Percentiles rank a stretch among this genome's conserved stretches.
Evolutionary conservation across 1,284 basidiomycete species (phyloP).

Genomic region (Sparassis latifolia): DNA sequence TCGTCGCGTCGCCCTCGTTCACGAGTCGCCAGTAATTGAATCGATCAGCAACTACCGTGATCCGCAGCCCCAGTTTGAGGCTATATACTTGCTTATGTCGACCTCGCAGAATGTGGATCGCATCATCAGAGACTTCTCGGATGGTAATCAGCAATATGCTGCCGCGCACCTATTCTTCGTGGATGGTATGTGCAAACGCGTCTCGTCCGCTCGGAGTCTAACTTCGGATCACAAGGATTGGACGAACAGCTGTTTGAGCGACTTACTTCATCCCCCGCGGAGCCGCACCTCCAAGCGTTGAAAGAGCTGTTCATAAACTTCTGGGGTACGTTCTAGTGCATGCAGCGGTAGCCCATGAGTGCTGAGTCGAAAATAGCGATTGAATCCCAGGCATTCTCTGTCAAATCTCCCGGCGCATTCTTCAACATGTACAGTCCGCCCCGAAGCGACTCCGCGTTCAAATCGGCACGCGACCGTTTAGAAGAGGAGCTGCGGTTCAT

Average conservation of each 20-base stretch:
- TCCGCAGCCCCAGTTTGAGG: constrained; percentile 79
- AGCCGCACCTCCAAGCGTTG: constrained; percentile 63
- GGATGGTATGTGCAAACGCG: constrained; percentile 57
- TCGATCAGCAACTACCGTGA: constrained; percentile 69
- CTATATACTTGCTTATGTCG: constrained; percentile 91
- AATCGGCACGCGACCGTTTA: constrained; percentile 56
- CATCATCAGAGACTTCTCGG: constrained; percentile 80
- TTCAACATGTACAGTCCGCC: constrained; percentile 85
- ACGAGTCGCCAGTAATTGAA: constrained; percentile 56
- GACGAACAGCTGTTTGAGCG: constrained; percentile 71
- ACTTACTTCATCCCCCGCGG: constrained; percentile 65
- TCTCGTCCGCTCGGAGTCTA: neutral
- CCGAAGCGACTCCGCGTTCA: constrained; percentile 55
- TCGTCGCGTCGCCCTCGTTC: constrained; percentile 25
- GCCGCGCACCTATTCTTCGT: constrained; percentile 93
- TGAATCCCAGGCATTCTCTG: constrained; percentile 80
- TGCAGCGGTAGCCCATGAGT: neutral
- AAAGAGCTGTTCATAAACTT: constrained; percentile 89
- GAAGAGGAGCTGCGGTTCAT: constrained; percentile 81
- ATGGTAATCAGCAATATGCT: constrained; percentile 69
- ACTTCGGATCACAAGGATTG: constrained; percentile 40
- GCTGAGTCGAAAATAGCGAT: constrained; percentile 42
- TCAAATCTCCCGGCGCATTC: constrained; percentile 73
- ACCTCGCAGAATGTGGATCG: constrained; percentile 92
- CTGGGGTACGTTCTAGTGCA: constrained; percentile 55